Base-by-base conservation (phyloP, 495 filamentous ascomycete genomes). In the Polyplosphaeria fusca region DNA sequence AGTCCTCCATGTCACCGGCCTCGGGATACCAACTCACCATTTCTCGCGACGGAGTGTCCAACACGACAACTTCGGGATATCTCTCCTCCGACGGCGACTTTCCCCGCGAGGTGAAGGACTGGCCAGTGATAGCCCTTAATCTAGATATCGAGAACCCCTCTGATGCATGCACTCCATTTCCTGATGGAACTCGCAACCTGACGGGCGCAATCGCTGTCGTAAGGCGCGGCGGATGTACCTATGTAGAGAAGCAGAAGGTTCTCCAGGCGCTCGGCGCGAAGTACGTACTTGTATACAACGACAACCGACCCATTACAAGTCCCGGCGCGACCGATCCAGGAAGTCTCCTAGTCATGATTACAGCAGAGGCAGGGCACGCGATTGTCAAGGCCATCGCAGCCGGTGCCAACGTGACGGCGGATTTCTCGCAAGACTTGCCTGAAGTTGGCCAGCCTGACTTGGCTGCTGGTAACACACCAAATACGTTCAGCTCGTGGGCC, bases 261-360 rank as follows among this genome's bases (percentile, higher is more conserved):
- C 32, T 37, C 13, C 32, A 20, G n/a, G 47, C 47, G 2, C 13
- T 24, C 4, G 47, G 47, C 4, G 47, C 47, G 9, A 40, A 51
- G 28, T 27, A 11, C 2, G 41, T 51, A 30, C 27, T 51, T 18
- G 39, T 51, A 22, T 51, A 51, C 47, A 51, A 51, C 47, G 41
- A 51, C 32, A 22, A 22, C n/a, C 16, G n/a, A n/a, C n/a, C n/a
- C 47, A 5, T 20, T 9, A 11, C 13, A 22, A 23, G 47, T 37
- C 14, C 3, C 9, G 23, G 2, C 25, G n/a, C 47, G 5, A n/a
- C 25, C 22, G 3, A 13, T 20, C 18, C 14, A 22, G 14, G 2
- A 20, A 5, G 4, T 45, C 4, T 14, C 42, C 20, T 16, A 45
- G 3, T 45, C 42, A 45, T 45, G 18, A 22, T 23, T 22, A 22